Evolutionary conservation across 2,329 filamentous ascomycete genomes (phyloP).

Genomic region (Curvularia verruculosa): DNA sequence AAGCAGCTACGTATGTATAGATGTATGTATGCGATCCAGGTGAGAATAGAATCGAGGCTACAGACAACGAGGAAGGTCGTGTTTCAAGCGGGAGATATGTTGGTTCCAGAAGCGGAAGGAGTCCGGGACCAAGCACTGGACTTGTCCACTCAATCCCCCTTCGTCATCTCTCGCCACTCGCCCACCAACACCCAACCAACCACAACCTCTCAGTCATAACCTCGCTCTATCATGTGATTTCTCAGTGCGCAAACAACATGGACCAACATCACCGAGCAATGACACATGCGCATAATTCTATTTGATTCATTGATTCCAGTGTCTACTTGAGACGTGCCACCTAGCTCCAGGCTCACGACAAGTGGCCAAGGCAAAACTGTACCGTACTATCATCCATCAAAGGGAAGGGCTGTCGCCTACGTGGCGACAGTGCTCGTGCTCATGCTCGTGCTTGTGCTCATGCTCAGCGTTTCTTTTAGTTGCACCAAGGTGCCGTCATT

Average conservation of each 20-base stretch:
- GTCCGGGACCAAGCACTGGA: background rate
- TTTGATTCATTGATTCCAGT: background rate
- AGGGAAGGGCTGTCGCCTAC: slow-evolving; percentile 5
- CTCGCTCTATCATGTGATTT: background rate
- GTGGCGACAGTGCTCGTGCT: slow-evolving; percentile 11
- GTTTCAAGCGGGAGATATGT: slow-evolving; percentile 1
- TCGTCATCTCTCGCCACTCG: slow-evolving; percentile 3
- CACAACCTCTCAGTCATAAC: background rate
- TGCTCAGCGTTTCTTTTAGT: slow-evolving; percentile 25
- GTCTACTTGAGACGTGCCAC: slow-evolving; percentile 12
- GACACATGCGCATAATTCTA: background rate
- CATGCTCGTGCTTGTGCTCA: slow-evolving; percentile 10
- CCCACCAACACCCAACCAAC: background rate
- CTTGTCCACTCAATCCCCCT: background rate
- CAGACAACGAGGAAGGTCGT: slow-evolving; percentile 13
- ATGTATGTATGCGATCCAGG: no score
- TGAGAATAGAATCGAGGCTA: background rate
- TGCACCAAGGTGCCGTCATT: slow-evolving; percentile 21
- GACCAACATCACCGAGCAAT: background rate
- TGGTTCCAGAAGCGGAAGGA: slow-evolving; percentile 17
- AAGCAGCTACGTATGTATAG: slow-evolving; percentile 5
- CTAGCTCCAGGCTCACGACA: slow-evolving; percentile 22
- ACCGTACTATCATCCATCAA: background rate
- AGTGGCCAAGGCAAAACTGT: slow-evolving; percentile 7
- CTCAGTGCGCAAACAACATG: background rate